Conservation (phyloP, 2,329 filamentous ascomycete species). For the Trichoderma simmonsii region DNA sequence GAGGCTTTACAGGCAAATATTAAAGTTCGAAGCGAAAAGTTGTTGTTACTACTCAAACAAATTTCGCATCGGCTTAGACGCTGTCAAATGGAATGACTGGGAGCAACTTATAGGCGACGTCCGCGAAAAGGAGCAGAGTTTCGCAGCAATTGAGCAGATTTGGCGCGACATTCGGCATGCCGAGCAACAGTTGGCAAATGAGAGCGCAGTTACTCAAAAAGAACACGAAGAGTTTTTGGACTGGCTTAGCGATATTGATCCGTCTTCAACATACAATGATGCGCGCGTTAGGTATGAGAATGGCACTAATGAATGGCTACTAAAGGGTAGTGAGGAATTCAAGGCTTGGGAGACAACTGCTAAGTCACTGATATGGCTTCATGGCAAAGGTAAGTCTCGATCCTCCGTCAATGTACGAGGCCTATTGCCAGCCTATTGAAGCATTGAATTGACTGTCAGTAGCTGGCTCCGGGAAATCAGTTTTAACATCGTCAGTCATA, state of each 20-base stretch:
- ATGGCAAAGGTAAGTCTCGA: background rate
- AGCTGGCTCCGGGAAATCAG: background rate
- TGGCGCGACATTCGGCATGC: background rate
- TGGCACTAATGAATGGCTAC: background rate
- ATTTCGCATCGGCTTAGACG: background rate
- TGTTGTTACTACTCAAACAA: background rate
- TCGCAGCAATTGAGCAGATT: background rate
- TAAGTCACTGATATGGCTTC: background rate
- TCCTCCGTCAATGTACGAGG: background rate
- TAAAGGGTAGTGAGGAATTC: background rate
- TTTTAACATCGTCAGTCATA: background rate
- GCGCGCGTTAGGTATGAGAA: background rate
- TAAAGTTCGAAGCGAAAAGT: background rate
- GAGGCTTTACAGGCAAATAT: background rate
- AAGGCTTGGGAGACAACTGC: background rate
- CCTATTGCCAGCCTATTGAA: background rate
- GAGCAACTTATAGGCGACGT: background rate
- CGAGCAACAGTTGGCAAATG: background rate
- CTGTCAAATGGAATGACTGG: background rate
- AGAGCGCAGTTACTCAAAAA: background rate
- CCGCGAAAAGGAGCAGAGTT: background rate
- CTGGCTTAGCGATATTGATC: background rate
- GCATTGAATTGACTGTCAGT: background rate
- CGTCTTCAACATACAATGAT: background rate
- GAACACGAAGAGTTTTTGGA: background rate